Evolutionary conservation across 2,329 filamentous ascomycete species (phyloP).

Genomic region (Cladosporium sp.): DNA sequence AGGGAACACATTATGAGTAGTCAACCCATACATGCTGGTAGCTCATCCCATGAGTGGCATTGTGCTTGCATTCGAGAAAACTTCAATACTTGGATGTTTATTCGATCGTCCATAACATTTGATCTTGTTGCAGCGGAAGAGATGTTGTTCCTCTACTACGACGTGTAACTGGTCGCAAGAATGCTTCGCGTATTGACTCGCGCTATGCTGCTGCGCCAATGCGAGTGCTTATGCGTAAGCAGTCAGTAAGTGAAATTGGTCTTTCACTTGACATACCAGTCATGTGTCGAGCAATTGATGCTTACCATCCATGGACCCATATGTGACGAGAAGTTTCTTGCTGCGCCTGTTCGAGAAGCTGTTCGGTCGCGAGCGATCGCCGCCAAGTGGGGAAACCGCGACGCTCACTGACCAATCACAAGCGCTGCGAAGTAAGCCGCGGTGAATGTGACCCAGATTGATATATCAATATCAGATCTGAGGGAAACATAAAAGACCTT

Average conservation of each 20-base stretch:
- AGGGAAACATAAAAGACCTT: constrained; percentile 7
- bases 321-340: neutral
- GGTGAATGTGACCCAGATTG: constrained; percentile 4
- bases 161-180: too few relatives aligned
- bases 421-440: neutral
- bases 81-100: too few relatives aligned
- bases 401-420: neutral
- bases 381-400: neutral
- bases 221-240: neutral
- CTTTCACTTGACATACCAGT: neutral
- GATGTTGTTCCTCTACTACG: too few relatives aligned
- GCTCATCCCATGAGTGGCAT: too few relatives aligned
- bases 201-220: neutral
- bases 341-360: constrained; percentile 1
- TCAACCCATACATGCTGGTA: too few relatives aligned
- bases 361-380: constrained; percentile 1
- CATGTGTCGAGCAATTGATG: neutral
- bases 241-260: too few relatives aligned
- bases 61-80: too few relatives aligned
- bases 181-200: too few relatives aligned
- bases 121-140: too few relatives aligned
- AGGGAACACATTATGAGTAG: too few relatives aligned
- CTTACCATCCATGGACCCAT: neutral
- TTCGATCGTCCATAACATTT: too few relatives aligned
- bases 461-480: constrained; percentile 13